A percentile compares a stretch with the other conserved stretches of the same genome.
Evolutionary conservation across 1,284 basidiomycete genomes (phyloP).

Genomic region (Neotropicomus parvogracilis): DNA sequence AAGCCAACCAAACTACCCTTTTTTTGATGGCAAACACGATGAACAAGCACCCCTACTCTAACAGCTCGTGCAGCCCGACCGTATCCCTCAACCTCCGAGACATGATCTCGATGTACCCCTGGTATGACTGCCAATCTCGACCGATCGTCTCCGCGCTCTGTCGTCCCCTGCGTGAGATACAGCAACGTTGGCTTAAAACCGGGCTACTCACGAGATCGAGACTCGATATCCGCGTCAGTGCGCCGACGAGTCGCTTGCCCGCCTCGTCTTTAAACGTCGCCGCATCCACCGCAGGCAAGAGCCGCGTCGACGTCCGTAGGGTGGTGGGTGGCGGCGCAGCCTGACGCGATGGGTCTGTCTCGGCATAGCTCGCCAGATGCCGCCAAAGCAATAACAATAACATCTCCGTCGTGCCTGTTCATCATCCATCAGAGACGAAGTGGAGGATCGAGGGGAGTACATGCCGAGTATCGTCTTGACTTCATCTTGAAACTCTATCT

Average conservation of each 20-base stretch:
- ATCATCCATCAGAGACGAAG: not conserved
- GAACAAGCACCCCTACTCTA: conserved; percentile 18
- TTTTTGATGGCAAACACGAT: not conserved
- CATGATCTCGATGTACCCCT: conserved; percentile 69
- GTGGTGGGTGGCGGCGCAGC: conserved; percentile 22
- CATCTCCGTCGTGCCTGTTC: conserved; percentile 71
- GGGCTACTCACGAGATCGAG: conserved; percentile 47
- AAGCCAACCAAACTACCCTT: not conserved
- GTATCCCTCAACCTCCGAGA: conserved; percentile 58
- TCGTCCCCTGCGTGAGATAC: not conserved
- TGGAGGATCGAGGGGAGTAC: conserved; percentile 12
- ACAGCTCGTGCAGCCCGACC: conserved; percentile 47
- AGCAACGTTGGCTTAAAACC: not conserved
- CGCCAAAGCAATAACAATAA: conserved; percentile 82
- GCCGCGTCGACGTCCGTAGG: conserved; percentile 48
- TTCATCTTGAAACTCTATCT: conserved; percentile 40
- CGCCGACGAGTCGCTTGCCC: conserved; percentile 47
- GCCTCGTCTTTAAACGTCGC: conserved; percentile 54
- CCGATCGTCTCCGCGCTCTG: conserved; percentile 38
- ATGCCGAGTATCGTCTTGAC: conserved; percentile 54
- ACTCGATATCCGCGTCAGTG: conserved; percentile 45
- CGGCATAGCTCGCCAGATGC: conserved; percentile 67
- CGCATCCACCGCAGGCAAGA: conserved; percentile 52
- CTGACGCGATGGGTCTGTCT: conserved; percentile 38
- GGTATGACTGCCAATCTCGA: conserved; percentile 54